phyloP scores from a whole-genome alignment of 2,329 filamentous ascomycete species.

The Ploettnerulaceae sp. region DNA sequence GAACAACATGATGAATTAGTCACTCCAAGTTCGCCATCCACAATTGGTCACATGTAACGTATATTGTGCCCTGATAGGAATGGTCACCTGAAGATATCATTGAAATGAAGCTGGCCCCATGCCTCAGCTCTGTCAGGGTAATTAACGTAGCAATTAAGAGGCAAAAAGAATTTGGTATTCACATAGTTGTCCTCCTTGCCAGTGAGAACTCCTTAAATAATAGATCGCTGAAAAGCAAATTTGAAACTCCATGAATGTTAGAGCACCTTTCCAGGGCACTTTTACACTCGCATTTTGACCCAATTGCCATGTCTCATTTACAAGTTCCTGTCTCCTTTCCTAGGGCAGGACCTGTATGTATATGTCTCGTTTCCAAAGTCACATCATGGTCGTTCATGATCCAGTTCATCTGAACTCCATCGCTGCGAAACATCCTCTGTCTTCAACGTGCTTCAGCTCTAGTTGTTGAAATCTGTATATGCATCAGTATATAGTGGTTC shows the following conservation, averaged over 20 bases:
- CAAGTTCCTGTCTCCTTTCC: constrained; percentile 9
- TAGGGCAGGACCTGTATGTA: constrained; percentile 5
- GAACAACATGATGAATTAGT: too few species aligned
- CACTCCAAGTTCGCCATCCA: too few species aligned
- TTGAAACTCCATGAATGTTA: constrained; percentile 19
- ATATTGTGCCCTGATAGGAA: too few species aligned
- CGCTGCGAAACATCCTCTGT: constrained; percentile 76
- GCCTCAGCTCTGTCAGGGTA: too few species aligned
- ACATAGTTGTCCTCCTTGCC: background rate
- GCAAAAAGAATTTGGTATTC: constrained; percentile 6
- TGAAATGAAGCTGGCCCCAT: too few species aligned
- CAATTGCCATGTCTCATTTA: constrained; percentile 13
- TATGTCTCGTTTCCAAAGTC: constrained; percentile 8
- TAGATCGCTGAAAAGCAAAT: constrained; percentile 12
- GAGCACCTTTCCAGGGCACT: constrained; percentile 1
- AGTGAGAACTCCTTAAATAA: constrained; percentile 4
- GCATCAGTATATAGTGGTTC: background rate
- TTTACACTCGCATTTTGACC: constrained; percentile 8
- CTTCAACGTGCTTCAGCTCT: constrained; percentile 81
- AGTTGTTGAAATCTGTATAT: constrained; percentile 79
- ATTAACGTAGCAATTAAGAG: too few species aligned
- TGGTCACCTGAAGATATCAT: too few species aligned
- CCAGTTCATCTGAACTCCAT: constrained; percentile 81
- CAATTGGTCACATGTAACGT: too few species aligned
- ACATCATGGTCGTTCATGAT: constrained; percentile 29